Evolutionary conservation across 148 eudicot species (phyloP).

Genomic region (Rhododendron mucronatum): DNA sequence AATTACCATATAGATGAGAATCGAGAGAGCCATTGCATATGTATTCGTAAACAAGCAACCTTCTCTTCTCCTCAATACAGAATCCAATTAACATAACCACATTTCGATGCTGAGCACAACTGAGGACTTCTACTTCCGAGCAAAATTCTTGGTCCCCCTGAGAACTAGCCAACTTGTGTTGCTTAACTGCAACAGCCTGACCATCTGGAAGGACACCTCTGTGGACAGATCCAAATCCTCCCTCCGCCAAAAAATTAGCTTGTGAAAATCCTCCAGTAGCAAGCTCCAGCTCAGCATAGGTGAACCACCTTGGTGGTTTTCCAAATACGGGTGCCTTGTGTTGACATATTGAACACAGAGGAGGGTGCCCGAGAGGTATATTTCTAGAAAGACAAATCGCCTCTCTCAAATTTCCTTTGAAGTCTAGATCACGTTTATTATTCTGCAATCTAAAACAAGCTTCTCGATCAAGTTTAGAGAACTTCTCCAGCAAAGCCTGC

Average conservation of each 20-base stretch:
- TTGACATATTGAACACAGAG: slow-evolving; percentile 80
- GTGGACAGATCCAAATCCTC: slow-evolving; percentile 57
- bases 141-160: slow-evolving; percentile 52
- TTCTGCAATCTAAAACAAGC: slow-evolving; percentile 40
- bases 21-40: slow-evolving; percentile 47
- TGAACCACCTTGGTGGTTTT: slow-evolving; percentile 86
- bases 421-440: slow-evolving; percentile 47
- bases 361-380: slow-evolving; percentile 73
- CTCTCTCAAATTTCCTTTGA: slow-evolving; percentile 67
- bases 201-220: slow-evolving; percentile 48
- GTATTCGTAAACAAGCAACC: slow-evolving; percentile 42
- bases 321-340: slow-evolving; percentile 85
- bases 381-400: slow-evolving; percentile 63
- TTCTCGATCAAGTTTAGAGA: slow-evolving; percentile 50
- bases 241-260: slow-evolving; percentile 86
- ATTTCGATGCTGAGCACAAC: slow-evolving; percentile 51
- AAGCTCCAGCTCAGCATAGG: slow-evolving; percentile 79
- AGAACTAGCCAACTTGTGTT: slow-evolving; percentile 47
- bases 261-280: slow-evolving; percentile 84
- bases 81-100: slow-evolving; percentile 46
- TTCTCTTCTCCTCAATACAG: slow-evolving; percentile 40
- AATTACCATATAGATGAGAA: slow-evolving; percentile 45
- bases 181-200: slow-evolving; percentile 46
- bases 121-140: slow-evolving; percentile 48
- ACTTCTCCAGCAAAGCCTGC: slow-evolving; percentile 40